Conservation (phyloP, 345 rosid genomes). For the Clausena lansium region DNA sequence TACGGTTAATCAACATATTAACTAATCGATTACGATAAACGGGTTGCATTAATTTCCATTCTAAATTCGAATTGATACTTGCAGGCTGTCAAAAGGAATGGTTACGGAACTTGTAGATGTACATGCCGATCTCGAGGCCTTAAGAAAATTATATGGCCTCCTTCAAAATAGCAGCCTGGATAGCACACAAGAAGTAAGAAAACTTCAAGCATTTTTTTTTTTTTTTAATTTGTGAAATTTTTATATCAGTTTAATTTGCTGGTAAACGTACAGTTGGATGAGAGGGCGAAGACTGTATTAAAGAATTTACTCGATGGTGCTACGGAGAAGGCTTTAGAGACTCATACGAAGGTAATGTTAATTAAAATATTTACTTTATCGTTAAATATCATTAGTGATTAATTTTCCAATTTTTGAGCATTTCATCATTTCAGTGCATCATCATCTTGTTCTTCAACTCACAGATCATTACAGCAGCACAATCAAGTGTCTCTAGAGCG, state of each 20-base stretch:
- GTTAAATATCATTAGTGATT: too few species aligned
- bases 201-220: not conserved
- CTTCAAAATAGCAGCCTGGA: conserved; percentile 3
- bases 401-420: too few species aligned
- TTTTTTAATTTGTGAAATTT: too few species aligned
- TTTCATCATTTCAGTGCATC: not conserved
- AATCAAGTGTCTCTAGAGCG: conserved; percentile 17
- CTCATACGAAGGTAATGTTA: conserved; percentile 28
- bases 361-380: too few species aligned
- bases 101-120: conserved; percentile 30
- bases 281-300: conserved; percentile 35
- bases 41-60: too few species aligned
- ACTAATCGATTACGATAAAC: too few species aligned
- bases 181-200: not conserved
- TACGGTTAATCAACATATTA: too few species aligned
- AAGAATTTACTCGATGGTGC: conserved; percentile 54
- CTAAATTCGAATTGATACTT: too few species aligned
- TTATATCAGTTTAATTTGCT: too few species aligned
- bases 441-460: not conserved
- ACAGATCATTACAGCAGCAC: conserved; percentile 39
- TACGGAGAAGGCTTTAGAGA: conserved; percentile 31
- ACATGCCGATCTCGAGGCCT: conserved; percentile 41
- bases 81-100: too few species aligned
- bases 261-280: conserved; percentile 35
- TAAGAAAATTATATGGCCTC: conserved; percentile 46